phyloP scores from a whole-genome alignment of 805 yeast species.

The Candida germanica region DNA sequence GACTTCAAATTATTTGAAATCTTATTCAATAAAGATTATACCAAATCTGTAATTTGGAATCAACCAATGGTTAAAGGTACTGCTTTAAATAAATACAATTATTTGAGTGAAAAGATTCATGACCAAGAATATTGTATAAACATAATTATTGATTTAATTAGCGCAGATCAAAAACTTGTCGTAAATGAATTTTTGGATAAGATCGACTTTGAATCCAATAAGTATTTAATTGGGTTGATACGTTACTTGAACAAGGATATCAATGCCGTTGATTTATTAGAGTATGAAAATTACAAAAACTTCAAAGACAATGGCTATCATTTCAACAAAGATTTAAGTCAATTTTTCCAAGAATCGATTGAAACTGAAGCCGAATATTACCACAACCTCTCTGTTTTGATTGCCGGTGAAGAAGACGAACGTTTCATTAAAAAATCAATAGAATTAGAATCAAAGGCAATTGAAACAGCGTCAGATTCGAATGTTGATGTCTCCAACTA shows the following conservation, averaged over 20 bases:
- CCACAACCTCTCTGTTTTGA: constrained; percentile 11
- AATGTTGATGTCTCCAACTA: constrained; percentile 1
- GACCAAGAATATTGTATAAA: constrained; percentile 35
- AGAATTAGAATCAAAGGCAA: constrained; percentile 12
- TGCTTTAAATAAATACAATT: constrained; percentile 9
- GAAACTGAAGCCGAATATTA: constrained; percentile 10
- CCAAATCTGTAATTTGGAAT: constrained; percentile 5
- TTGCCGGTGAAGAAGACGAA: constrained; percentile 1
- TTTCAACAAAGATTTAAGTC: constrained; percentile 4
- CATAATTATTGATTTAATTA: constrained; percentile 28
- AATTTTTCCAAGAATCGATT: constrained; percentile 3
- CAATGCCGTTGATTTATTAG: constrained; percentile 5
- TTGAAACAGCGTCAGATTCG: neutral
- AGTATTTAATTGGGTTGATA: constrained; percentile 33
- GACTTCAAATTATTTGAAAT: constrained; percentile 17
- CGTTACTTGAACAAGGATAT: constrained; percentile 26
- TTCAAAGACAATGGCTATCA: constrained; percentile 3
- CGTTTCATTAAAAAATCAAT: constrained; percentile 7
- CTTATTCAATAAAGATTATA: constrained; percentile 1
- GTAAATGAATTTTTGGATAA: constrained; percentile 37
- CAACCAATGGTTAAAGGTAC: constrained; percentile 9
- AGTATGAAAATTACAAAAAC: constrained; percentile 7
- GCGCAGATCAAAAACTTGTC: constrained; percentile 38
- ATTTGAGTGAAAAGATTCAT: constrained; percentile 9
- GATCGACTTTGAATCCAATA: constrained; percentile 30